Percentiles rank a stretch among this genome's conserved stretches.
Evolutionary conservation across 306 rosid species (phyloP).

Genomic region (Psophocarpus tetragonolobus): DNA sequence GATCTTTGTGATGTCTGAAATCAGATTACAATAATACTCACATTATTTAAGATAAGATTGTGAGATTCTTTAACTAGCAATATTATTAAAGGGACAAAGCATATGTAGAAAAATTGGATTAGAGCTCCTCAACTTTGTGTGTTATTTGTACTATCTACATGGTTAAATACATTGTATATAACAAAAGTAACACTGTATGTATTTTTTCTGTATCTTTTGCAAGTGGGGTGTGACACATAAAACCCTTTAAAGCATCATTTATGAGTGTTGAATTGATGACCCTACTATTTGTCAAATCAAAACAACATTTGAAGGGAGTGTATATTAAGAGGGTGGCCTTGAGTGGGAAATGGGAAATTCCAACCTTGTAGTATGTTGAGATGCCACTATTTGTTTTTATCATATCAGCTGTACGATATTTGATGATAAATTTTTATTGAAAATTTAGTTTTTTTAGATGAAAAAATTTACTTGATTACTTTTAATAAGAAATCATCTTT

Average conservation of each 20-base stretch:
- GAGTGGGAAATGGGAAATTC: slow-evolving; percentile 7
- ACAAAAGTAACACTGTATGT: background rate
- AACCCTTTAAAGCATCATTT: background rate
- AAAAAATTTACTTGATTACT: too few relatives aligned
- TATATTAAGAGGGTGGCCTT: background rate
- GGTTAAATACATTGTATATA: background rate
- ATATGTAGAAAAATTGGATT: background rate
- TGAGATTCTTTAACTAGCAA: background rate
- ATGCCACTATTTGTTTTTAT: too few relatives aligned
- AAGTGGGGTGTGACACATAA: slow-evolving; percentile 1
- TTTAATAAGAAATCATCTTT: too few relatives aligned
- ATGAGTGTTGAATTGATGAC: background rate
- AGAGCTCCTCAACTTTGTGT: background rate
- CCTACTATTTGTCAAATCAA: slow-evolving; percentile 24
- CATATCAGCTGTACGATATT: too few relatives aligned
- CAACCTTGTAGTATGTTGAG: background rate
- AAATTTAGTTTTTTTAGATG: too few relatives aligned
- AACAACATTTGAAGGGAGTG: background rate
- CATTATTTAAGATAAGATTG: background rate
- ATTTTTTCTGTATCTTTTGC: background rate
- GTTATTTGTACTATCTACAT: background rate
- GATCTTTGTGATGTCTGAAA: background rate
- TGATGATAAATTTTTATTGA: too few relatives aligned
- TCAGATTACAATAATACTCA: background rate
- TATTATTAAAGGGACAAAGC: background rate